These are phyloP conservation scores for Fraxinus nigra DNA, from an alignment of 305 asterid genomes.

Conservation along the genomic window DNA sequence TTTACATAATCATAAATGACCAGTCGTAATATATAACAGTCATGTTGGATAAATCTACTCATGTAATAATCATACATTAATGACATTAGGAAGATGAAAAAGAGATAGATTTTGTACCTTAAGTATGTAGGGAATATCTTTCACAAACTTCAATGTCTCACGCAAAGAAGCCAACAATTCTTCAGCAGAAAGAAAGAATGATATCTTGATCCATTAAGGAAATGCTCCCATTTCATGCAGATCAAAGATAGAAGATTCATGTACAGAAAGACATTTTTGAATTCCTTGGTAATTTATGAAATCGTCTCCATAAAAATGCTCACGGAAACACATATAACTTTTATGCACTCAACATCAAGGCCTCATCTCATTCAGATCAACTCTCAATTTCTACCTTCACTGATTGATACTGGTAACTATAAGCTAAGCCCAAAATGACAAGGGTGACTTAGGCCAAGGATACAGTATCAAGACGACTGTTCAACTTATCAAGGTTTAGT, in stretches of 20 bases:
- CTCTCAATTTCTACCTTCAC: conserved; percentile 16
- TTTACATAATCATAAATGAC: not conserved
- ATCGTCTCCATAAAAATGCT: conserved; percentile 8
- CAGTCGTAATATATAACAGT: not conserved
- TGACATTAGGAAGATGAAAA: conserved; percentile 18
- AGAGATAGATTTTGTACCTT: conserved; percentile 52
- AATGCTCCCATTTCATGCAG: conserved; percentile 18
- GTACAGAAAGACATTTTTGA: conserved; percentile 9
- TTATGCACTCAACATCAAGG: conserved; percentile 7
- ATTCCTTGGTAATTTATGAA: conserved; percentile 5
- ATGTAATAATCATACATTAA: conserved; percentile 15
- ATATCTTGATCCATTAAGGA: conserved; percentile 68
- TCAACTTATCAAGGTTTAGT: conserved; percentile 80
- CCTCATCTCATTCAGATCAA: conserved; percentile 16
- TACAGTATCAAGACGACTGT: conserved; percentile 86
- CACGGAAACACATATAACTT: not conserved
- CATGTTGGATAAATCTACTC: conserved; percentile 11
- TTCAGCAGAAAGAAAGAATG: conserved; percentile 79
- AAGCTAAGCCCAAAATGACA: conserved; percentile 5
- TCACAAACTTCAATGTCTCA: conserved; percentile 84
- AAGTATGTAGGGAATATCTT: conserved; percentile 84
- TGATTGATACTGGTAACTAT: not conserved
- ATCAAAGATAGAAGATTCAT: conserved; percentile 17
- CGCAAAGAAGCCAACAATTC: conserved; percentile 76
- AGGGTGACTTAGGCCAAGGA: conserved; percentile 42